A percentile compares a stretch with the other conserved stretches of the same genome.
These are phyloP conservation scores for Hymenotorrendiella dingleyae DNA, from an alignment of 2,329 filamentous ascomycete genomes.

Conservation along the genomic window DNA sequence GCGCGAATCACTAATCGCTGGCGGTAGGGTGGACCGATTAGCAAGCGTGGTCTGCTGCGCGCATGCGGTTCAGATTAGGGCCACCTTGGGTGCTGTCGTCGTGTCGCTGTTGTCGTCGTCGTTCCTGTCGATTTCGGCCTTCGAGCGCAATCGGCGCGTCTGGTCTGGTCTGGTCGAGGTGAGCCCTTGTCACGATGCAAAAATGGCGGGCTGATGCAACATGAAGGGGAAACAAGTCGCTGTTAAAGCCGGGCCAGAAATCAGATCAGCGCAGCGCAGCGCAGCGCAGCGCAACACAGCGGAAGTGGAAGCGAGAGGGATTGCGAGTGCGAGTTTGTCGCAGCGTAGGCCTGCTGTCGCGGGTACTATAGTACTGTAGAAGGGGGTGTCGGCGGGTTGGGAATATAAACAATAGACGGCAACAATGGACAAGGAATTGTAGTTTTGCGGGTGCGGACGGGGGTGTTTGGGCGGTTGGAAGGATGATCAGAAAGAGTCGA, in stretches of 20 bases:
- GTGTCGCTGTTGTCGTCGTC: slow-evolving; percentile 8
- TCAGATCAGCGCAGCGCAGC: no score
- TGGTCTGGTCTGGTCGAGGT: slow-evolving; percentile 11
- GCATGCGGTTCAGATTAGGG: slow-evolving; percentile 10
- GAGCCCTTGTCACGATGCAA: slow-evolving; percentile 23
- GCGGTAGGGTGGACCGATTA: slow-evolving; percentile 7
- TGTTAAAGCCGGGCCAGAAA: slow-evolving; percentile 5
- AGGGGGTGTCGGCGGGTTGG: no score
- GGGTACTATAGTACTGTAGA: no score
- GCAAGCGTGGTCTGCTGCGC: slow-evolving; percentile 9
- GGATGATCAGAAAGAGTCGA: no score
- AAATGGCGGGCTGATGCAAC: slow-evolving; percentile 15
- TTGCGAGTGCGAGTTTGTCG: not conserved
- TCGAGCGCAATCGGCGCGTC: slow-evolving; percentile 8
- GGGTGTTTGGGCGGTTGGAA: no score
- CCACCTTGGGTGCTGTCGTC: not conserved
- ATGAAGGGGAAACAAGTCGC: slow-evolving; percentile 17
- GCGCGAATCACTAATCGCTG: slow-evolving; percentile 12
- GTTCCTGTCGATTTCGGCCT: slow-evolving; percentile 9
- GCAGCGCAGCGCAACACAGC: no score
- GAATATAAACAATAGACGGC: no score
- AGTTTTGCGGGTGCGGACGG: no score
- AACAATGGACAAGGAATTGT: no score
- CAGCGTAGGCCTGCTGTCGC: no score
- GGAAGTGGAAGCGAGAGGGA: not conserved